Base-by-base conservation (phyloP, 768 basidiomycete species). In the Boletus fagicola region DNA sequence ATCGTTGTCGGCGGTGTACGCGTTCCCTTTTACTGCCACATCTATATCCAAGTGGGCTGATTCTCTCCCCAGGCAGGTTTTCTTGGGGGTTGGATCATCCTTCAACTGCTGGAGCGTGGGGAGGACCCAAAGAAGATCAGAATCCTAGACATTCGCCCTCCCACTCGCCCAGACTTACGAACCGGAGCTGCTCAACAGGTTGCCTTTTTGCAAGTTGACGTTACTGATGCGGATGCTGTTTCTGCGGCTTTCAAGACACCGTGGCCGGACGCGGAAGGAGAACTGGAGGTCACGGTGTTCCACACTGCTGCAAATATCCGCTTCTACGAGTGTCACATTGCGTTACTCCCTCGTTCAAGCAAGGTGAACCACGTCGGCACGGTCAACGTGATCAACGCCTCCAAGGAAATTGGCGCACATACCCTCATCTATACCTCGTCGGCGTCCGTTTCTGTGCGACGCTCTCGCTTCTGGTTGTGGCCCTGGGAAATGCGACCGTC, bases 221-320 rank as follows among this genome's bases (percentile, higher is more conserved):
- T 92, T 18, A 77, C 83, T 0, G 77, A 88, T 54, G 68, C 72
- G 4, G 68, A 63, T 11, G 79, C 84, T 0, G 80, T 90, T 18
- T 71, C 81, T 13, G 77, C 75, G 2, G 88, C 87, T 0, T 90
- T 92, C 73, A 74, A 65, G 22, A 79, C 82, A 4, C 78, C 86
- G 0, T 92, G 90, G 90, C 79, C 82, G 1, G 61, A 68, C 11
- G 65, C 69, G 20, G 53, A 57, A 16, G 65, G 65, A 24, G 65
- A 65, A 7, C 50, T 60, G 10, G 65, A 73, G 12, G 72, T 86
- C 22, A 88, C 89, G 1, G 80, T 92, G 10, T 88, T 90, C 68
- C 88, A 91, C 65, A 86, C 87, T 22, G 89, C 86, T 0, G 86
- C 90, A 18, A 87, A 80, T 61, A 90, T 91, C 60, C 86, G 88